These are phyloP conservation scores for Colletotrichum trifolii DNA, from an alignment of 2,329 filamentous ascomycete genomes.

Conservation along the genomic window DNA sequence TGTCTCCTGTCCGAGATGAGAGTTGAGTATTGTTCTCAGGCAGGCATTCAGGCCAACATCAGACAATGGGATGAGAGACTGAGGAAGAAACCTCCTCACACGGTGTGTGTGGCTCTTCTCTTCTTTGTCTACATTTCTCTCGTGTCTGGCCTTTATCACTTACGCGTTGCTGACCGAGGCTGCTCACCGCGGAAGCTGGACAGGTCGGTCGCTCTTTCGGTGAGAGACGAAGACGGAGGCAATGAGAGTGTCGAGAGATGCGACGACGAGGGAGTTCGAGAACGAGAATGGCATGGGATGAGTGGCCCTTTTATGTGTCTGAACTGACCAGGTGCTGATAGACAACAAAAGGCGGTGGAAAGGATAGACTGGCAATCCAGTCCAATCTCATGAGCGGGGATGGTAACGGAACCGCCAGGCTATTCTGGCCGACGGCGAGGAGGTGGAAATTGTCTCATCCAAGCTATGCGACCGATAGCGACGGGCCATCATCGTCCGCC, in stretches of 20 bases:
- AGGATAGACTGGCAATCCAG: background rate
- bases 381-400: conserved; percentile 4
- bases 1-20: no score
- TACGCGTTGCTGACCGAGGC: background rate
- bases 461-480: background rate
- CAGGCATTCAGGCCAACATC: conserved; percentile 8
- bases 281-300: background rate
- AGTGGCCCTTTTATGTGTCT: conserved; percentile 21
- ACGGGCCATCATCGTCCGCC: conserved; percentile 18
- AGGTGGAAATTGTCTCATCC: conserved; percentile 25
- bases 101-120: conserved; percentile 7
- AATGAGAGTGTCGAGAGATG: background rate
- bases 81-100: conserved; percentile 6
- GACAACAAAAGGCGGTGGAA: conserved; percentile 30
- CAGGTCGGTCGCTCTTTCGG: background rate
- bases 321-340: background rate
- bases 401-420: conserved; percentile 4
- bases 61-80: background rate
- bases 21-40: no score
- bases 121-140: background rate
- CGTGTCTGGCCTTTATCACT: background rate
- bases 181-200: background rate
- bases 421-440: conserved; percentile 4
- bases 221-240: background rate
- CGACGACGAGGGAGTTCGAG: background rate